Base-by-base conservation (phyloP, 768 basidiomycete genomes). In the Russula compacta region DNA sequence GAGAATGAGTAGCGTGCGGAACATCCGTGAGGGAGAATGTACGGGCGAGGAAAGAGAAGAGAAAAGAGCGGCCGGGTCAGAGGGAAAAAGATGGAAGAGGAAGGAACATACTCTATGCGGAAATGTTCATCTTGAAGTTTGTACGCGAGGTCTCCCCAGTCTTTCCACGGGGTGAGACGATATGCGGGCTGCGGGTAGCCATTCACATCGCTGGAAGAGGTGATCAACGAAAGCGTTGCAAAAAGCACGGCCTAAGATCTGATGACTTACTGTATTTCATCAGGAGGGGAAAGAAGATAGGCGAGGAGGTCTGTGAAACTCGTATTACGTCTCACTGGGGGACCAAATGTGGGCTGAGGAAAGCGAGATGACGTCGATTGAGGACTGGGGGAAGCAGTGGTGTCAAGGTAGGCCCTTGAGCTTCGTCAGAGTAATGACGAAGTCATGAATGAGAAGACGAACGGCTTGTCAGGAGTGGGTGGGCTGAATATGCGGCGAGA, bases 281-380 rank as follows among this genome's bases (percentile, higher is more conserved):
- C 85, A 59, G 87, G 88, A 12, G 88, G 87, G 44, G 89, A 81
- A 70, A 92, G 87, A 12, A 91, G 75, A 74, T 86, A 88, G 56
- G 78, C 76, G 39, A 92, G 77, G 24, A 91, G 79, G 63, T 84
- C 85, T 58, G 79, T 78, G 5, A 85, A 86, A 55, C 82, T 78
- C 19, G 87, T 82, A 54, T 81, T 76, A 43, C 78, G 69, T n/a
- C 80, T 80, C 64, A 84, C 78, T 50, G 74, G 76, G 32, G 64
- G 66, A 9, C 63, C 64, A 24, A 48, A 82, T 77, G 68, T 75
- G 76, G 59, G 36, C 59, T 42, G 60, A 29, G 63, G 64, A 49
- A 59, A 64, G 35, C 39, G 61, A 56, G 58, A 65, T n/a, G 54
- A 35, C 24, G 68, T 80, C 8, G 69, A 53, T 15, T 36, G 71